A percentile compares a stretch with the other conserved stretches of the same genome.
These are phyloP conservation scores for Zygotorulaspora florentina DNA, from an alignment of 805 yeast species.

Conservation along the genomic window DNA sequence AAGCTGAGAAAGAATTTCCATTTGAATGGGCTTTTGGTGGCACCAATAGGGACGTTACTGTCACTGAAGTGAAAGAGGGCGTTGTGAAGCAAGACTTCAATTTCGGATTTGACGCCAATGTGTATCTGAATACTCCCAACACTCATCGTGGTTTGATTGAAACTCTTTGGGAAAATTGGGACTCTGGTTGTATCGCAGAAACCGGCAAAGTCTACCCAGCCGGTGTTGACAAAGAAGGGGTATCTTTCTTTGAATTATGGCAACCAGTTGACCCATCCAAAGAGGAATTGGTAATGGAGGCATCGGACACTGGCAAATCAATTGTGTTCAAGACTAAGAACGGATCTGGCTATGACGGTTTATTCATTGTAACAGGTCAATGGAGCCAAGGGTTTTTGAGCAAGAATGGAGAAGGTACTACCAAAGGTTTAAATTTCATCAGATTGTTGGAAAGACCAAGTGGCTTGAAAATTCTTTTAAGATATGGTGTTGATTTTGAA, in stretches of 20 bases:
- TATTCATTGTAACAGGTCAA: conserved; percentile 32
- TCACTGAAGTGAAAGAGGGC: conserved; percentile 29
- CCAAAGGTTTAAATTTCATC: conserved; percentile 26
- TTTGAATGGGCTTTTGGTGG: conserved; percentile 63
- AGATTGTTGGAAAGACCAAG: conserved; percentile 24
- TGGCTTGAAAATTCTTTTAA: conserved; percentile 13
- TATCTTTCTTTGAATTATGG: conserved; percentile 35
- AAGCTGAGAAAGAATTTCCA: conserved; percentile 36
- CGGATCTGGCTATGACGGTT: conserved; percentile 26
- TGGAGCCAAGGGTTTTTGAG: conserved; percentile 35
- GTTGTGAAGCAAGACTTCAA: conserved; percentile 26
- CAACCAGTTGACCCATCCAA: conserved; percentile 33
- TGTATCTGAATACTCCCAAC: conserved; percentile 24
- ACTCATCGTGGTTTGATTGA: conserved; percentile 30
- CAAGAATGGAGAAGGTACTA: conserved; percentile 20
- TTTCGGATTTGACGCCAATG: conserved; percentile 32
- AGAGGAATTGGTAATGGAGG: conserved; percentile 19
- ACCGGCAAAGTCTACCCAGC: conserved; percentile 32
- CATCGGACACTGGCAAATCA: conserved; percentile 17
- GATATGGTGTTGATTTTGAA: conserved; percentile 25
- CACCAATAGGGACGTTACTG: conserved; percentile 37
- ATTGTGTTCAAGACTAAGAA: conserved; percentile 26
- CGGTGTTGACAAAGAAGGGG: conserved; percentile 27
- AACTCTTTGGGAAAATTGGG: conserved; percentile 34
- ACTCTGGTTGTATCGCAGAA: conserved; percentile 33